Evolutionary conservation across 2,329 filamentous ascomycete species (phyloP), one percentile per base, ranked within the genome.

Genomic region (Stagonosporopsis cucurbitacearum): DNA sequence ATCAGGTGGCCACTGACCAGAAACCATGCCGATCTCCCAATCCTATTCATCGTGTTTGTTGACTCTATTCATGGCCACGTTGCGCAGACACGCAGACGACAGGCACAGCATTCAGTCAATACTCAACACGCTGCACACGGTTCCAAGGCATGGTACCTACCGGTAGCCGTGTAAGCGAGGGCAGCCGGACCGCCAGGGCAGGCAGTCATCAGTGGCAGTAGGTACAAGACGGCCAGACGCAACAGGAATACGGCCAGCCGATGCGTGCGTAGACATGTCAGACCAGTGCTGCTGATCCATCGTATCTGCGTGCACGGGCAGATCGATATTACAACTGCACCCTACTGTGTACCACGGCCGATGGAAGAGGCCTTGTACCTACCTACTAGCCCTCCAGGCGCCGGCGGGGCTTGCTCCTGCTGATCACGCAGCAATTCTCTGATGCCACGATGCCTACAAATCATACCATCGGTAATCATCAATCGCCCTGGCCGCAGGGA

Each of bases 271-370:
- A 35, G 33, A 52, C 28, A 41, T 57, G 42, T 59, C 55, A 61
- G 55, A 39, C 59, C 49, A 58, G 50, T 57, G 23, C 17, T 28
- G 58, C 52, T 46, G 47, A 45, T 47, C 39, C 22, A 28, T 56
- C 48, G 50, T 54, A 52, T 61, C 54, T 58, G 57, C 53, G 46
- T 50, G 61, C 57, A 59, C 55, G 57, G 60, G 48, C 60, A 52
- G 61, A 68, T 65, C 54, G 60, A 62, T 64, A 60, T 53, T 47
- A 57, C n/a, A n/a, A n/a, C n/a, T n/a, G n/a, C n/a, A n/a, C n/a
- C n/a, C n/a, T n/a, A n/a, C n/a, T n/a, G n/a, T n/a, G n/a, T n/a
- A n/a, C 54, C 52, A 54, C 59, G 58, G 46, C 58, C 52, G 54
- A 50, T 39, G 44, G 23, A 20, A 41, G 30, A 44, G 44, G 51